Percentiles rank a stretch among this genome's conserved stretches.
These are phyloP conservation scores for Russula sp. DNA, from an alignment of 768 basidiomycete species.

Conservation along the genomic window DNA sequence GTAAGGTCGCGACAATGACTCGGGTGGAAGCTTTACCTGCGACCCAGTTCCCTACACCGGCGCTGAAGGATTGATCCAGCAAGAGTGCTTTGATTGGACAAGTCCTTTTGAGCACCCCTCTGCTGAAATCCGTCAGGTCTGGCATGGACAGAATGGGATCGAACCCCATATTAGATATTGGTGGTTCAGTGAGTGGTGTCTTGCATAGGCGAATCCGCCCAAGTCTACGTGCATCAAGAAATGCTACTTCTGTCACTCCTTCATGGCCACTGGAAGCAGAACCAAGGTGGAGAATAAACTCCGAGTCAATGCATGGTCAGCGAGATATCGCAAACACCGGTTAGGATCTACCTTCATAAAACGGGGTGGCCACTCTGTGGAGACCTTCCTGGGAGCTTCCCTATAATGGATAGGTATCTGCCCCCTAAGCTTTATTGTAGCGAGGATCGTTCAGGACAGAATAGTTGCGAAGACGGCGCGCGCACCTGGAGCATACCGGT, in stretches of 20 bases:
- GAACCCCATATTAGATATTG: constrained; percentile 68
- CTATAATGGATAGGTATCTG: constrained; percentile 45
- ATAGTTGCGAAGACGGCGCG: not conserved
- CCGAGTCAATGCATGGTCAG: not conserved
- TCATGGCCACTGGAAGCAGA: constrained; percentile 25
- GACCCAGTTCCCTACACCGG: constrained; percentile 80
- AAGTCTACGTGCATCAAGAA: constrained; percentile 64
- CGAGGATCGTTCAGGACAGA: not conserved
- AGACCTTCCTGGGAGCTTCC: constrained; percentile 36
- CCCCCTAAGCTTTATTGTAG: constrained; percentile 42
- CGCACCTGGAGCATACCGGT: constrained; percentile 72
- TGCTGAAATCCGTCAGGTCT: constrained; percentile 43
- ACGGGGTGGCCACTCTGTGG: constrained; percentile 57
- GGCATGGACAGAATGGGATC: constrained; percentile 74
- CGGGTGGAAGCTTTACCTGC: constrained; percentile 42
- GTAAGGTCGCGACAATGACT: not conserved
- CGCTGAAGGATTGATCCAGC: constrained; percentile 73
- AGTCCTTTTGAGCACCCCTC: constrained; percentile 44
- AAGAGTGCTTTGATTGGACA: constrained; percentile 73
- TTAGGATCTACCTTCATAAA: constrained; percentile 49
- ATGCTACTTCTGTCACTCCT: constrained; percentile 51
- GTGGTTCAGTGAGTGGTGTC: constrained; percentile 54
- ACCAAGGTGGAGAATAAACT: constrained; percentile 60
- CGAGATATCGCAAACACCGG: not conserved
- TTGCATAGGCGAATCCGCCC: constrained; percentile 61